Evolutionary conservation across 257 asterid genomes (phyloP), one percentile per base, ranked within the genome.

Genomic region (Penstemon barbatus): DNA sequence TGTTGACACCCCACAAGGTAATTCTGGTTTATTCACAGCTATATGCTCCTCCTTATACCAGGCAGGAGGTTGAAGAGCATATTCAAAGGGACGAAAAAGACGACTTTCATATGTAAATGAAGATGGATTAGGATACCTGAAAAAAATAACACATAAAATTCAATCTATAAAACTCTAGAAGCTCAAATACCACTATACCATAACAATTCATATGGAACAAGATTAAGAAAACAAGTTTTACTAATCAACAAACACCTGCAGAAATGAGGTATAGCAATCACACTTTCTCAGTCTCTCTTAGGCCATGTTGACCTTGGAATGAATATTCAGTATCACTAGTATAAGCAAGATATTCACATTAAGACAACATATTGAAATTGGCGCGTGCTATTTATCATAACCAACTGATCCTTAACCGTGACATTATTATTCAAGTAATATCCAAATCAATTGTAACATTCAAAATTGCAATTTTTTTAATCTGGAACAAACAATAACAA

Each of bases 101-200:
- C 99, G 97, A 61, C 73, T 89, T 80, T 94, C 97, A 57, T 94
- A 94, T n/a, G 97, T 80, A 74, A 87, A 94, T 45, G 84, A 80
- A 75, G 99, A 91, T 69, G 97, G 99, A 80, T 94, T 94, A 54
- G 99, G 99, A 78, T 91, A 94, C 84, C 99, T 94, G 78, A 68
- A 71, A 69, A 62, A 74, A 8, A 72, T 10, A 71, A 74, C 40
- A 50, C 56, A 49, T 55, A 41, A 46, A 64, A 55, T 52, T 40
- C 54, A 66, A 43, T 15, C 48, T 6, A 13, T 38, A 44, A 52
- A 45, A 25, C 33, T 56, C 39, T 70, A 69, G 57, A 57, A 66
- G 74, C 55, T 57, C 25, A 59, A 25, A 45, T 56, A 57, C 37
- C 63, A 63, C 18, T 54, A 10, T 15, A 38, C 59, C 33, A 65